A percentile compares a stretch with the other conserved stretches of the same genome.
These are phyloP conservation scores for Geranium incanum DNA, from an alignment of 441 rosid genomes.

Conservation along the genomic window DNA sequence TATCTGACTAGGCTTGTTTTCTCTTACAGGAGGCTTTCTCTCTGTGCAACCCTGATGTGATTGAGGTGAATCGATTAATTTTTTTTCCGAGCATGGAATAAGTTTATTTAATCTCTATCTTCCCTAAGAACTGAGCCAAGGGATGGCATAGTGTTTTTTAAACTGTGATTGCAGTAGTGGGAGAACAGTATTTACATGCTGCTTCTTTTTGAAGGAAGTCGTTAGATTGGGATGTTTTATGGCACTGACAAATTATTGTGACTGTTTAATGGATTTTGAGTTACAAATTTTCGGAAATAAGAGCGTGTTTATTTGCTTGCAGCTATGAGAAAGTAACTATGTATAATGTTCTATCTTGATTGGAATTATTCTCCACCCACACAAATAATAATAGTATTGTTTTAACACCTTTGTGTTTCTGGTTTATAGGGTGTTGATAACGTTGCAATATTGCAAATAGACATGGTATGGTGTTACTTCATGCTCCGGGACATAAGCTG, in stretches of 20 bases:
- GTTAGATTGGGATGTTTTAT: no score
- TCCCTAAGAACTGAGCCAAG: not conserved
- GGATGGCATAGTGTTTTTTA: not conserved
- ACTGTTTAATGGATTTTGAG: no score
- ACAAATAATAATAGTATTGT: not conserved
- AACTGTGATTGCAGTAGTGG: no score
- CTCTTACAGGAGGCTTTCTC: conserved; percentile 64
- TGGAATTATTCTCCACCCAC: not conserved
- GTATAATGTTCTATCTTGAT: not conserved
- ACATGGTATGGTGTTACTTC: conserved; percentile 95
- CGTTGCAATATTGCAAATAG: conserved; percentile 77
- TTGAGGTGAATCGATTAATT: conserved; percentile 45
- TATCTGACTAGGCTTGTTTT: conserved; percentile 14
- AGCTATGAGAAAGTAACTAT: not conserved
- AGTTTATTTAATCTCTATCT: not conserved
- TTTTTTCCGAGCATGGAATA: not conserved
- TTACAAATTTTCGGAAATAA: no score
- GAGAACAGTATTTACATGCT: no score
- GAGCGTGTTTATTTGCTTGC: no score
- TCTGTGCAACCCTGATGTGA: conserved; percentile 65
- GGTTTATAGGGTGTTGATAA: conserved; percentile 69
- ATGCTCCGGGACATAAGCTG: conserved; percentile 73
- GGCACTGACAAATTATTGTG: no score
- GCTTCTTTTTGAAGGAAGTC: no score
- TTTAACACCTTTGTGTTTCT: conserved; percentile 9